These are phyloP conservation scores for Oehlia diaphana DNA, from an alignment of 192 early-diverging fungal species.

Conservation along the genomic window DNA sequence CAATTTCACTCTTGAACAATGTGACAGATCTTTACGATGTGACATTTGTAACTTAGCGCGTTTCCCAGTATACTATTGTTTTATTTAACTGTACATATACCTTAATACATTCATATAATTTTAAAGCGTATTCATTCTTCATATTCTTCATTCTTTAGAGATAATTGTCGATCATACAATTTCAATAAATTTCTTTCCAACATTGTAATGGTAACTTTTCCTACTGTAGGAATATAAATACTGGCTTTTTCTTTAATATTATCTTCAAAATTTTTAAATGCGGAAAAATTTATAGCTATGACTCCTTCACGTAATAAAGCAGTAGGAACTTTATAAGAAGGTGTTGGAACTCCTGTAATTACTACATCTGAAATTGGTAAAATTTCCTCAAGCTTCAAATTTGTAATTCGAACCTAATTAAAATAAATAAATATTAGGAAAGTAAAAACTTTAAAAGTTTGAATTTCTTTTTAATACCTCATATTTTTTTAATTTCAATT, in stretches of 20 bases:
- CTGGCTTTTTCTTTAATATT: slow-evolving; percentile 90
- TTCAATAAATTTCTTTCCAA: slow-evolving; percentile 93
- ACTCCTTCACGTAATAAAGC: slow-evolving; percentile 89
- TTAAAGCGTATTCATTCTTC: too few relatives aligned
- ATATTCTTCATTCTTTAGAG: too few relatives aligned
- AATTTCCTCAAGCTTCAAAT: slow-evolving; percentile 73
- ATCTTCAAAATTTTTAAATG: slow-evolving; percentile 93
- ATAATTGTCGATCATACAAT: slow-evolving; percentile 69
- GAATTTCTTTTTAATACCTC: slow-evolving; percentile 34
- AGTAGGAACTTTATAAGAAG: slow-evolving; percentile 86
- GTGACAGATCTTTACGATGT: too few relatives aligned
- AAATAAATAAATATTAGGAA: slow-evolving; percentile 12
- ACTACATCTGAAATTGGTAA: slow-evolving; percentile 91
- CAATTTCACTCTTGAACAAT: too few relatives aligned
- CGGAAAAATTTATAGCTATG: slow-evolving; percentile 96
- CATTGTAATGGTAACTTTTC: slow-evolving; percentile 99
- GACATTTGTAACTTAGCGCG: too few relatives aligned
- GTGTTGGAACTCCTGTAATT: slow-evolving; percentile 93
- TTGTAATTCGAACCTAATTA: slow-evolving; percentile 66
- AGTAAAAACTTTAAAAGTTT: not conserved
- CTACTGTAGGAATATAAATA: slow-evolving; percentile 94
- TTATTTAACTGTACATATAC: too few relatives aligned
- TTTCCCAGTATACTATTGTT: too few relatives aligned
- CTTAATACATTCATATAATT: too few relatives aligned
- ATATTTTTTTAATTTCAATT: slow-evolving; percentile 65